These are phyloP conservation scores for Candida pseudoviswanathii DNA, from an alignment of 1,139 yeast genomes.

Conservation along the genomic window DNA sequence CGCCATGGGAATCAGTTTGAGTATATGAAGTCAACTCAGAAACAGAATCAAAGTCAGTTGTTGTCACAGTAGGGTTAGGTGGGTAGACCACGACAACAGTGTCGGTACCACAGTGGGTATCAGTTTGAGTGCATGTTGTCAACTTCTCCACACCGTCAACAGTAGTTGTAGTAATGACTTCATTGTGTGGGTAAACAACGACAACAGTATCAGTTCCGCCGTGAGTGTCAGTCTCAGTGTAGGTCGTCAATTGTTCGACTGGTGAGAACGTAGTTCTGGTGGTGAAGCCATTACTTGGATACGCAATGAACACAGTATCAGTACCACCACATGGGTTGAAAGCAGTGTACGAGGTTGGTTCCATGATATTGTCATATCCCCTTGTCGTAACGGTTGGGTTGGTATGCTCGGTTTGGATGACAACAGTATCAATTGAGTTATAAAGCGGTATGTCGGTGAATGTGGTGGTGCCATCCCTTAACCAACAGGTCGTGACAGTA, in stretches of 20 bases:
- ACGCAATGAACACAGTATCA: conserved; percentile 21
- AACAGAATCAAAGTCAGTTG: not conserved
- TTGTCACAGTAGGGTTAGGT: conserved; percentile 13
- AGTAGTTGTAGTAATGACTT: not conserved
- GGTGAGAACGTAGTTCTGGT: conserved; percentile 9
- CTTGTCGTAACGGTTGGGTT: conserved; percentile 15
- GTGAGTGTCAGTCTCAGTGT: conserved; percentile 12
- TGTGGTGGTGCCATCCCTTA: conserved; percentile 15
- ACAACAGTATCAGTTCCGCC: conserved; percentile 14
- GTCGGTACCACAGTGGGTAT: conserved; percentile 12
- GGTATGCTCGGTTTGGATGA: conserved; percentile 16
- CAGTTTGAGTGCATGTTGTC: not conserved
- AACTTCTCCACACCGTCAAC: not conserved
- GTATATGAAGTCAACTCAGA: conserved; percentile 11
- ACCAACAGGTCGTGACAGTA: conserved; percentile 16
- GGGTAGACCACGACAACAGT: conserved; percentile 21
- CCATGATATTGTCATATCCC: conserved; percentile 9
- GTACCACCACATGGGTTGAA: conserved; percentile 13
- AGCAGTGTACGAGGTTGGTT: conserved; percentile 11
- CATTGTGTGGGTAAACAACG: not conserved
- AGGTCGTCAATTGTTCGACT: conserved; percentile 14
- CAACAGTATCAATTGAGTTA: conserved; percentile 12
- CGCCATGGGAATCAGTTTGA: conserved; percentile 9
- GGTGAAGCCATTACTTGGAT: conserved; percentile 18
- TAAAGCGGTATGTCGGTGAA: conserved; percentile 6